Evolutionary conservation across 2,329 filamentous ascomycete genomes (phyloP).

Genomic region (Coniochaeta sp.): DNA sequence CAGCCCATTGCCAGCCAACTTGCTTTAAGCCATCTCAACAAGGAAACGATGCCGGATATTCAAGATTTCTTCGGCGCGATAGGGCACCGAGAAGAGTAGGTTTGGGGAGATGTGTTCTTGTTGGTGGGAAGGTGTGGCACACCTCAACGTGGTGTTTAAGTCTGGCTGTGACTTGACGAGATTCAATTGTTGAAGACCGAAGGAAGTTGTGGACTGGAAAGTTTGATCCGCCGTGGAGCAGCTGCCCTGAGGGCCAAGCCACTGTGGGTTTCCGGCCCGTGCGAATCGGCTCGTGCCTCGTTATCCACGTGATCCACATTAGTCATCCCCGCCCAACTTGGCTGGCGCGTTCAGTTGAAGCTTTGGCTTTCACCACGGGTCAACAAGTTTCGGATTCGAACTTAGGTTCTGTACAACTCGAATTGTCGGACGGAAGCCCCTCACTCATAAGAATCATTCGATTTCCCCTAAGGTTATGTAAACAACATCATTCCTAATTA

Average conservation of each 20-base stretch:
- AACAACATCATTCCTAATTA: no score
- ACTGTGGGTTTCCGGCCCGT: neutral
- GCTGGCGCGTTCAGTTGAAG: no score
- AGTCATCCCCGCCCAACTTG: no score
- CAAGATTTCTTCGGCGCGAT: neutral
- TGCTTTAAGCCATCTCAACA: neutral
- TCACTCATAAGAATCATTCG: no score
- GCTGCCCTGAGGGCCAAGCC: neutral
- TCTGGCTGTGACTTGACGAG: neutral
- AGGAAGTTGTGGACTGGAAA: neutral
- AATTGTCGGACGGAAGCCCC: no score
- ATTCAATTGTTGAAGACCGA: neutral
- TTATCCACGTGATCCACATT: neutral
- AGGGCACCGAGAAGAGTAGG: no score
- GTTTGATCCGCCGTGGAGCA: neutral
- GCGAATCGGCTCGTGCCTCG: neutral
- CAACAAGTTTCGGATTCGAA: no score
- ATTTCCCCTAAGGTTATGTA: no score
- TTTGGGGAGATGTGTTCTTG: no score
- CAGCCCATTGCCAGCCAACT: constrained; percentile 3
- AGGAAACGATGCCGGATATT: neutral
- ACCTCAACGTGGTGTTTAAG: neutral
- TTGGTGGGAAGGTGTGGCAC: no score
- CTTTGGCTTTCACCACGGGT: no score
- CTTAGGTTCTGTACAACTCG: no score